Evolutionary conservation across 2,329 filamentous ascomycete species (phyloP).

Genomic region (Bisporella sp.): DNA sequence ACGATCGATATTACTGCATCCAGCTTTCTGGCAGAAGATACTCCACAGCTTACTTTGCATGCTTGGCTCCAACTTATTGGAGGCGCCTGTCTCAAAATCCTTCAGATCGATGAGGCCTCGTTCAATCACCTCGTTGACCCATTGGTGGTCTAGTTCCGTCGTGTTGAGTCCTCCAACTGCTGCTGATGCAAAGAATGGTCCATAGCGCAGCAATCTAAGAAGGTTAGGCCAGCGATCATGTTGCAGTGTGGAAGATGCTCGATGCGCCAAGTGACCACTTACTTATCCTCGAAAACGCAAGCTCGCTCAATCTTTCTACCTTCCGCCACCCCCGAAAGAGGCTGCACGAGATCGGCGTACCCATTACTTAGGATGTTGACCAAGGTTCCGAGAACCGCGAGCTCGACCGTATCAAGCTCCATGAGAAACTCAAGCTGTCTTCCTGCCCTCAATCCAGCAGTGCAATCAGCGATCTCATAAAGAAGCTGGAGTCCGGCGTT

Average conservation of each 20-base stretch:
- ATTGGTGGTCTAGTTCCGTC: slow-evolving; percentile 3
- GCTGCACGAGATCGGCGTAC: neutral
- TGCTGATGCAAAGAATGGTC: slow-evolving; percentile 20
- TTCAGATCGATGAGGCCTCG: slow-evolving; percentile 20
- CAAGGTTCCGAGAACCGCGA: slow-evolving; percentile 16
- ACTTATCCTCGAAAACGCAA: slow-evolving; percentile 21
- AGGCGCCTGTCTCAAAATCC: slow-evolving; percentile 20
- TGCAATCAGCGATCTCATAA: slow-evolving; percentile 17
- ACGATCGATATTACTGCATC: slow-evolving; percentile 11
- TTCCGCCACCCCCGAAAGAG: slow-evolving; percentile 4
- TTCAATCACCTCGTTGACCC: slow-evolving; percentile 13
- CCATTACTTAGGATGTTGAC: slow-evolving; percentile 21
- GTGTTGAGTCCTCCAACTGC: slow-evolving; percentile 2
- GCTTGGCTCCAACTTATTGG: slow-evolving; percentile 19
- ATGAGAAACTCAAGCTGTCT: slow-evolving; percentile 16
- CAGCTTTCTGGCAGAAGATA: slow-evolving; percentile 15
- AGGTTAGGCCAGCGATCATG: too few species aligned
- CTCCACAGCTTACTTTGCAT: slow-evolving; percentile 23
- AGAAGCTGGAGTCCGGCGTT: slow-evolving; percentile 4
- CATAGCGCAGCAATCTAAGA: slow-evolving; percentile 12
- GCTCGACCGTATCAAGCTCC: slow-evolving; percentile 7
- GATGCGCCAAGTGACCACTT: too few species aligned
- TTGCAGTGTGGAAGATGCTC: too few species aligned
- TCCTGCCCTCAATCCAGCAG: slow-evolving; percentile 8
- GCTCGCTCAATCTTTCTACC: slow-evolving; percentile 15